Evolutionary conservation across 345 rosid genomes (phyloP), one percentile per base, ranked within the genome.

Genomic region (Physaria fendleri): DNA sequence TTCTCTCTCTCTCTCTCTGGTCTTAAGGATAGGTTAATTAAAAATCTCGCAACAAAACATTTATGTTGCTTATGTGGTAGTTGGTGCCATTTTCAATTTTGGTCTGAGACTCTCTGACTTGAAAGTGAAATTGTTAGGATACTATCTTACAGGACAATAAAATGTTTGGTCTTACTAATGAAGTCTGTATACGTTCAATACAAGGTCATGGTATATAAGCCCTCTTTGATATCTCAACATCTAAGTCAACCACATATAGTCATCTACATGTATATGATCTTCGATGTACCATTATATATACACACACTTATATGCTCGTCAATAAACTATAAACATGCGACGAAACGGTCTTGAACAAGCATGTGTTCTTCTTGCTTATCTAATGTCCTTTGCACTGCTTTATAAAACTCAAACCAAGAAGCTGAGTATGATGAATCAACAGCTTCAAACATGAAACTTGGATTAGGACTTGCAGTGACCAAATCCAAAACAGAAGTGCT

Each of bases 401-500:
- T 45, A 52, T 88, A 85, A 39, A 85, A 82, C 56, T 83, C 74
- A 57, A 83, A 66, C 98, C 92, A 88, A 2, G 96, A 83, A 32
- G 83, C 85, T 0, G 85, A 76, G 48, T 73, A 66, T n/a, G 59
- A 66, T n/a, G 59, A 33, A 22, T 80, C 90, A 33, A 55, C 78
- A 4, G 81, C 65, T 3, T 73, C 83, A 80, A 82, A 85, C 71
- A 85, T 66, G 70, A 82, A 91, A 10, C 90, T 85, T 0, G 98
- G 96, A 54, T 85, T 91, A 12, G 96, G 96, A 51, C 82, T 88
- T 20, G 90, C 94, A 6, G 85, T 55, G 55, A 87, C 92, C 84
- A 91, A 71, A 73, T 91, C 96, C 69, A 88, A 74, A 21, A 91
- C 91, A 1, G 90, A 84, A 28, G 79, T 77, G 98, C 62, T 87